Percentiles rank a stretch among this genome's conserved stretches.
Evolutionary conservation across 306 rosid genomes (phyloP).

Genomic region (Senna tora): DNA sequence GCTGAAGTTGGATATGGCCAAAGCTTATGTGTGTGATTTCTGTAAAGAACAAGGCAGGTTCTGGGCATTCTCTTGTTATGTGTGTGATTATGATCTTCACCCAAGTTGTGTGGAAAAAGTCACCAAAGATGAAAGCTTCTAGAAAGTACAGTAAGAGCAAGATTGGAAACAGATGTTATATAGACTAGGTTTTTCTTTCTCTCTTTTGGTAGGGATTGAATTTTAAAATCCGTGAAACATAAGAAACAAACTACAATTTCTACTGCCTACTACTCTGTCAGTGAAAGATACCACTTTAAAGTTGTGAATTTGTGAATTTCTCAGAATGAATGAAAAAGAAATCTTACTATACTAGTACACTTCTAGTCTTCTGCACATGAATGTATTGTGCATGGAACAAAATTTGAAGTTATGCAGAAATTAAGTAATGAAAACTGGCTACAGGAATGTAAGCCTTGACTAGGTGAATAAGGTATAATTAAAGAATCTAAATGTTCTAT

Average conservation of each 20-base stretch:
- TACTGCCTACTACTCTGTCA: not conserved
- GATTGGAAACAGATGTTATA: not conserved
- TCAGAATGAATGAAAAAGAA: not conserved
- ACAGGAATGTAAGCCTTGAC: too few relatives aligned
- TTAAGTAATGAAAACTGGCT: not conserved
- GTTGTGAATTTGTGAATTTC: too few relatives aligned
- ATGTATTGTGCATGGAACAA: not conserved
- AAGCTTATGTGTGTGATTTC: slow-evolving; percentile 80
- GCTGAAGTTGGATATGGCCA: slow-evolving; percentile 83
- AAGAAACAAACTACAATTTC: not conserved
- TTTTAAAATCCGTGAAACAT: not conserved
- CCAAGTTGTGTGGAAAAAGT: slow-evolving; percentile 73
- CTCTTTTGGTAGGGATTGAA: not conserved
- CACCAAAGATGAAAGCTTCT: slow-evolving; percentile 42
- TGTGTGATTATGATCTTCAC: slow-evolving; percentile 91
- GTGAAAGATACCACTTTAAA: slow-evolving; percentile 4
- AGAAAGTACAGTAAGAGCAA: not conserved
- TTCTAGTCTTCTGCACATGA: not conserved
- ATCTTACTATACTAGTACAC: not conserved
- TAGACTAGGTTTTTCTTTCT: not conserved
- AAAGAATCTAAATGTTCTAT: not conserved
- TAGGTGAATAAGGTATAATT: not conserved
- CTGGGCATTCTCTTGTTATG: slow-evolving; percentile 85
- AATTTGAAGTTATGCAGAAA: not conserved
- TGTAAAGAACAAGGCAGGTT: slow-evolving; percentile 75